These are phyloP conservation scores for Tetraselmis chui DNA, from an alignment of 139 green algal genomes.

Conservation along the genomic window DNA sequence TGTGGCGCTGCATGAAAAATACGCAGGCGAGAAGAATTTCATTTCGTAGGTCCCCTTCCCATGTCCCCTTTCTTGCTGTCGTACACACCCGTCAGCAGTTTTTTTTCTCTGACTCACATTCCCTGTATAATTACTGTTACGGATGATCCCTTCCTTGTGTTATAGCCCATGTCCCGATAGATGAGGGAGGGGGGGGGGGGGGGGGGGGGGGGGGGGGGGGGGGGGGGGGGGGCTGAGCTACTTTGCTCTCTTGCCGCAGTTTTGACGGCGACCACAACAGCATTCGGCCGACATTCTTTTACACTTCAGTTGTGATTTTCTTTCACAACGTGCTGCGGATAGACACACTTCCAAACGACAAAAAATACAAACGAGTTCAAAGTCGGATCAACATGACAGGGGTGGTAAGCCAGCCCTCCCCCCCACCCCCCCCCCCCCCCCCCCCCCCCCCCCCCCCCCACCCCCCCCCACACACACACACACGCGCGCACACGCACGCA, in stretches of 20 bases:
- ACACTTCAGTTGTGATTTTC: slow-evolving; percentile 74
- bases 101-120: neutral
- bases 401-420: neutral
- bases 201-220: too few species aligned
- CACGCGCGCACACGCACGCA: too few species aligned
- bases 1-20: slow-evolving; percentile 50
- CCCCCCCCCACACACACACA: neutral
- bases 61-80: neutral
- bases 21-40: slow-evolving; percentile 83
- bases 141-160: neutral
- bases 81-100: neutral
- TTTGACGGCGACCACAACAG: slow-evolving; percentile 96
- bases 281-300: slow-evolving; percentile 75
- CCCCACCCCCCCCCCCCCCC: neutral
- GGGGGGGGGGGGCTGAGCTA: too few species aligned
- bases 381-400: neutral
- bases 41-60: slow-evolving; percentile 25
- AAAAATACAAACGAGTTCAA: neutral
- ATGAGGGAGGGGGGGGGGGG: slow-evolving; percentile 9
- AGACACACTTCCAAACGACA: neutral
- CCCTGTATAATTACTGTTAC: neutral
- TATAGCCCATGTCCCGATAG: neutral
- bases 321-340: slow-evolving; percentile 64
- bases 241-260: too few species aligned
- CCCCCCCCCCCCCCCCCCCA: too few species aligned